A percentile compares a stretch with the other conserved stretches of the same genome.
Conservation (phyloP, 148 eudicot species). For the Fallopia convolvulus region DNA sequence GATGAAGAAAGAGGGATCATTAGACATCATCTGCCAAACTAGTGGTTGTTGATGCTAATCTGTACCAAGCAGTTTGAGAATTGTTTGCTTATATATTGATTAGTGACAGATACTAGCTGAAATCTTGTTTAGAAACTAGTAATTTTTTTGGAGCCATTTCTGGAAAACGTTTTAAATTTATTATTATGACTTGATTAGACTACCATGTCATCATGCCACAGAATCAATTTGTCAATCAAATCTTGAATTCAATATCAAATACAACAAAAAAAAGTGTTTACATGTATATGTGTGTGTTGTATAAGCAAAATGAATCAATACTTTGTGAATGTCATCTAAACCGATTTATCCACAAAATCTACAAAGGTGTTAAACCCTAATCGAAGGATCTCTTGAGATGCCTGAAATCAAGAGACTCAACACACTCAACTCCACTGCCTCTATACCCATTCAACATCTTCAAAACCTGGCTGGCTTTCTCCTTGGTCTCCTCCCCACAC, state of each 20-base stretch:
- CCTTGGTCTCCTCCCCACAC: conserved; percentile 43
- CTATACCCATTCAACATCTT: conserved; percentile 38
- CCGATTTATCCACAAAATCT: too few species aligned
- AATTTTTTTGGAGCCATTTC: too few species aligned
- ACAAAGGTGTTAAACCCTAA: not conserved
- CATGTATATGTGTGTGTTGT: not conserved
- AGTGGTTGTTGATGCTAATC: not conserved
- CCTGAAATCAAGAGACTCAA: conserved; percentile 38
- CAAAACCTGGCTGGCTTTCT: conserved; percentile 49
- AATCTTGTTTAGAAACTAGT: too few species aligned
- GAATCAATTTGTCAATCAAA: not conserved
- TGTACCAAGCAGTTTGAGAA: not conserved
- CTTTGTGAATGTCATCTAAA: too few species aligned
- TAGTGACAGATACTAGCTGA: too few species aligned
- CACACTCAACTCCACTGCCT: conserved; percentile 29
- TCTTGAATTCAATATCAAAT: not conserved
- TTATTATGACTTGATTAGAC: too few species aligned
- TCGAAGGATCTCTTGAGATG: conserved; percentile 28
- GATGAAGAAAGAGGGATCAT: conserved; percentile 54
- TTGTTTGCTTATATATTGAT: not conserved
- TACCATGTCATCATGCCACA: too few species aligned
- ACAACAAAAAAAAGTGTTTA: not conserved
- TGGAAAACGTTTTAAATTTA: too few species aligned
- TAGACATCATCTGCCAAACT: conserved; percentile 33
- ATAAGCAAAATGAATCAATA: not conserved